Evolutionary conservation across 108 stramenopile species (phyloP), one percentile per base, ranked within the genome.

Genomic region (Cylindrotheca fusiformis): DNA sequence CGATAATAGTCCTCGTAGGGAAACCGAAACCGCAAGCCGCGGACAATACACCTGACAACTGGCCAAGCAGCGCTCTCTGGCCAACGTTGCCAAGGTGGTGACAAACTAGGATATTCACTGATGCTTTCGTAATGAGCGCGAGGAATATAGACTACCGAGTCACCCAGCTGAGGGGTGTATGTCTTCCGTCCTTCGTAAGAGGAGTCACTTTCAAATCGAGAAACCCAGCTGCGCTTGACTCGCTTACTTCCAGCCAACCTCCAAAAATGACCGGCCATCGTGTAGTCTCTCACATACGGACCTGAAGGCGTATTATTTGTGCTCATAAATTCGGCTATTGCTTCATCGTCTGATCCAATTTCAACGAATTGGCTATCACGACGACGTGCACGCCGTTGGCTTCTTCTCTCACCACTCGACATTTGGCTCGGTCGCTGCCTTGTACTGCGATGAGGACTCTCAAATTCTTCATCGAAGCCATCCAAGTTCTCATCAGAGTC

Each of bases 141-240:
- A 23, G 94, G 90, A 46, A 95, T 83, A 67, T 95, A 95, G 32
- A 95, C 86, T 20, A 95, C 78, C 6, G 85, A 84, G 55, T 95
- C 94, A 32, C 94, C 94, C 52, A 88, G 83, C 61, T 95, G 94
- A 4, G 92, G 92, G 4, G 75, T 67, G 56, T 88, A 90, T 19
- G 50, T 59, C 55, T 90, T 90, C 24, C 65, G 59, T 26, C 84
- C 87, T 10, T 56, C 57, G 51, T 75, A 83, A 27, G 80, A 70
- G 2, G 71, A 69, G 47, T 77, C 65, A 47, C 77, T 79, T 41
- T 84, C 82, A 31, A 64, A 68, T 36, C 92, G 76, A 4, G 41
- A 29, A 18, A 90, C 58, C 92, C 92, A 94, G 48, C 71, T 68
- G 25, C 87, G 73, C 24, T 67, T 53, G 2, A 90, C 72, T 21